Conservation (phyloP, 441 rosid genomes). For the Rhodomyrtus psidioides region DNA sequence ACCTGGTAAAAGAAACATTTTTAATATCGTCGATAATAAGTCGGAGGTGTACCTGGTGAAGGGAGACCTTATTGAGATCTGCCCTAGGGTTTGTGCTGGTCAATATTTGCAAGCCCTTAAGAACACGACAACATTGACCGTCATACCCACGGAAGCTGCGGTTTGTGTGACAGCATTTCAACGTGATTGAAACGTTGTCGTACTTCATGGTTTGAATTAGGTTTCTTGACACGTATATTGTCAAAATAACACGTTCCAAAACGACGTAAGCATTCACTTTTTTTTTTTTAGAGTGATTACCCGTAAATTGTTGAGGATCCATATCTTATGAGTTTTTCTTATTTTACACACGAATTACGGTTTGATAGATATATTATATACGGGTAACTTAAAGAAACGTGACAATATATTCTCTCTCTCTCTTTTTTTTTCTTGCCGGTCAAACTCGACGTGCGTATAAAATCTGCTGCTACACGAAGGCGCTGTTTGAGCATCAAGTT, state of each 20-base stretch:
- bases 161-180: not conserved
- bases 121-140: not conserved
- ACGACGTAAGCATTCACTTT: not conserved
- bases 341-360: not conserved
- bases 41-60: not conserved
- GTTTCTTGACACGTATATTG: not conserved
- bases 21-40: not conserved
- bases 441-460: not conserved
- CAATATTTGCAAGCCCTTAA: not conserved
- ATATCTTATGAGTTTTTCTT: not conserved
- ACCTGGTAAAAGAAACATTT: not conserved
- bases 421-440: not conserved
- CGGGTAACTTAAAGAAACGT: not conserved
- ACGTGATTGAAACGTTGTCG: not conserved
- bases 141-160: not conserved
- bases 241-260: not conserved
- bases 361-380: not conserved
- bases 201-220: not conserved
- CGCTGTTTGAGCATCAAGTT: not conserved
- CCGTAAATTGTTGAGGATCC: not conserved
- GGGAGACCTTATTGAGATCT: not conserved
- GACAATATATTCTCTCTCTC: too few species aligned
- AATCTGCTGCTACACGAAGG: not conserved
- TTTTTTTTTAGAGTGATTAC: not conserved
- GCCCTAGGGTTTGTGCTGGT: not conserved